Evolutionary conservation across 2,329 filamentous ascomycete species (phyloP).

Genomic region (Diaporthe caulivora): DNA sequence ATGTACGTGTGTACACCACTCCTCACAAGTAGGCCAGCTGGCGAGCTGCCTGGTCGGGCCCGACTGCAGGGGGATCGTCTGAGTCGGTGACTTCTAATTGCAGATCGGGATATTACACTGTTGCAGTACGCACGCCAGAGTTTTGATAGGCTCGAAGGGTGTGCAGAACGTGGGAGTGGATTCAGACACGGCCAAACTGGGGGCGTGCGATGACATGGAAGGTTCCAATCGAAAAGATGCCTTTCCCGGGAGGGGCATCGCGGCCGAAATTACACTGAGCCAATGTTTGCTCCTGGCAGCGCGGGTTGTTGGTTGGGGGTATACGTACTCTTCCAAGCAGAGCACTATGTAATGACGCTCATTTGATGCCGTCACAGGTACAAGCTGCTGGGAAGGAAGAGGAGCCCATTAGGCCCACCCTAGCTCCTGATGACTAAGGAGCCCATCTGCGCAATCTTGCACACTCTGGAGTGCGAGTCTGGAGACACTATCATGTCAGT

Average conservation of each 20-base stretch:
- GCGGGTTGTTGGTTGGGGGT: too few species aligned
- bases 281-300: slow-evolving; percentile 6
- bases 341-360: background rate
- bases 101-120: slow-evolving; percentile 28
- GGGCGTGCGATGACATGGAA: slow-evolving; percentile 6
- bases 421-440: slow-evolving; percentile 22
- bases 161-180: slow-evolving; percentile 31
- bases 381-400: background rate
- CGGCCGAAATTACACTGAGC: slow-evolving; percentile 32
- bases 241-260: slow-evolving; percentile 18
- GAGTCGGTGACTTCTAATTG: slow-evolving; percentile 28
- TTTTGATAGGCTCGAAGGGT: slow-evolving; percentile 1
- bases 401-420: background rate
- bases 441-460: slow-evolving; percentile 5
- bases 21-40: too few species aligned
- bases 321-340: background rate
- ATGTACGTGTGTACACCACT: background rate
- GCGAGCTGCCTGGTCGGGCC: slow-evolving; percentile 2
- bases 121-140: slow-evolving; percentile 13
- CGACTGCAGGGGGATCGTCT: slow-evolving; percentile 21
- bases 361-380: background rate
- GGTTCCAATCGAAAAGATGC: slow-evolving; percentile 7
- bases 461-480: too few species aligned
- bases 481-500: background rate
- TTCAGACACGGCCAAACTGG: background rate